Base-by-base conservation (phyloP, 495 filamentous ascomycete genomes). In the Annulohypoxylon nitens region DNA sequence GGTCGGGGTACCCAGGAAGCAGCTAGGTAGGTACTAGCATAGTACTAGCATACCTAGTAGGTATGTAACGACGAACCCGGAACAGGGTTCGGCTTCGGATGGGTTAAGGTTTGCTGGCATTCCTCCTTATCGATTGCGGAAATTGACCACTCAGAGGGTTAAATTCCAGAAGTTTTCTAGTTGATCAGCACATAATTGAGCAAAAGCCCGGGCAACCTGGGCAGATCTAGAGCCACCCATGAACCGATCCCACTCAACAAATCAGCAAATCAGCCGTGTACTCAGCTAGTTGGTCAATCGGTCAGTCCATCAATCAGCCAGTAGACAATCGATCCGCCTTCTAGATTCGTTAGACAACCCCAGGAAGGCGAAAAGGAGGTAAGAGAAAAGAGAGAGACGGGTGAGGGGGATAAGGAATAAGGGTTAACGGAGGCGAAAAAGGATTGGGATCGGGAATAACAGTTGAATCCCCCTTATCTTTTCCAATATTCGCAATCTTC, bases 191-290 rank as follows among this genome's bases (percentile, higher is more conserved):
- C 43, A 47, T 47, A 47, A 14, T 39, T 43, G 7, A 34, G 20
- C 57, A 0, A 25, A 74, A 59, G 63, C 62, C 72, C 67, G 51
- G 67, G 53, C 65, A 54, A 58, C 62, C 72, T 70, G 51, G 66
- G 60, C 65, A 50, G 66, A 74, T 74, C 71, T 64, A 74, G 66
- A 74, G 71, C 60, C 61, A 59, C 62, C 70, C 53, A 73, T 53
- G 59, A 36, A 57, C 37, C 37, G 67, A 69, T 69, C 59, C 65
- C 54, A 69, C 45, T 55, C 33, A 55, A 36, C 60, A 58, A 65
- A 39, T 70, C 67, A 59, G 36, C 60, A 58, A 65, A 39, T 70
- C 67, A 59, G 36, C 61, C 16, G 23, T 51, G 48, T 51, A 61
- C 12, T 25, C 8, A 16, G 26, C 26, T 54, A 47, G n/a, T 47